These are phyloP conservation scores for Anisodus acutangulus DNA, from an alignment of 257 asterid species.

Conservation along the genomic window DNA sequence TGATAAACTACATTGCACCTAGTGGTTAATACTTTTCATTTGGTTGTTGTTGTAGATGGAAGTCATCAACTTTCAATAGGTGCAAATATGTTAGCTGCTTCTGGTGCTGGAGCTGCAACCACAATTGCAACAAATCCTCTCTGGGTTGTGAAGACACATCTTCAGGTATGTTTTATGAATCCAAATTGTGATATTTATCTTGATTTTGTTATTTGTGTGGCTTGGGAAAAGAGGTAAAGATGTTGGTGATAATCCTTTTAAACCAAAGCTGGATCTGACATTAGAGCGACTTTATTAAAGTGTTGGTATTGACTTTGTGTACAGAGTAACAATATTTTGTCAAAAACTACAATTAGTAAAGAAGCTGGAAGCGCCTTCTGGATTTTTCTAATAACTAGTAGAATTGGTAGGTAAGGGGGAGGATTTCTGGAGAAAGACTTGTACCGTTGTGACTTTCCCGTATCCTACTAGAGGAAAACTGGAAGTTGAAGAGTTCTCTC, in stretches of 20 bases:
- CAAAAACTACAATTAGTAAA: not conserved
- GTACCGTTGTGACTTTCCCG: not conserved
- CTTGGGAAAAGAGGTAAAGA: not conserved
- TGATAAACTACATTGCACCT: not conserved
- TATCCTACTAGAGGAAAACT: not conserved
- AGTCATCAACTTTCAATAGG: constrained; percentile 86
- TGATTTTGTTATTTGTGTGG: not conserved
- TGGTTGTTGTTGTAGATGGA: constrained; percentile 57
- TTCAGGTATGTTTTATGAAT: constrained; percentile 59
- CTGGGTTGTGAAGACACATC: constrained; percentile 97
- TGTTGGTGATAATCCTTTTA: not conserved
- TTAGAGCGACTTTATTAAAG: not conserved
- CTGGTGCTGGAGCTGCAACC: constrained; percentile 98
- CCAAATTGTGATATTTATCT: not conserved
- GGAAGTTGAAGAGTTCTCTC: not conserved
- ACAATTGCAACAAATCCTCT: constrained; percentile 88
- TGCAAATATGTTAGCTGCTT: constrained; percentile 91
- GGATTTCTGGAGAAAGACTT: not conserved
- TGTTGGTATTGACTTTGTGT: not conserved
- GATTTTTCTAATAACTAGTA: not conserved
- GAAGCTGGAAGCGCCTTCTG: constrained; percentile 24
- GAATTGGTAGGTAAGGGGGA: not conserved
- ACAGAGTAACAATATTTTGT: not conserved
- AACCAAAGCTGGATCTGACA: not conserved
- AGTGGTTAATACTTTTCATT: constrained; percentile 20